Evolutionary conservation across 1,284 basidiomycete species (phyloP), one percentile per base, ranked within the genome.

Genomic region (Cutaneotrichosporon mucoides): DNA sequence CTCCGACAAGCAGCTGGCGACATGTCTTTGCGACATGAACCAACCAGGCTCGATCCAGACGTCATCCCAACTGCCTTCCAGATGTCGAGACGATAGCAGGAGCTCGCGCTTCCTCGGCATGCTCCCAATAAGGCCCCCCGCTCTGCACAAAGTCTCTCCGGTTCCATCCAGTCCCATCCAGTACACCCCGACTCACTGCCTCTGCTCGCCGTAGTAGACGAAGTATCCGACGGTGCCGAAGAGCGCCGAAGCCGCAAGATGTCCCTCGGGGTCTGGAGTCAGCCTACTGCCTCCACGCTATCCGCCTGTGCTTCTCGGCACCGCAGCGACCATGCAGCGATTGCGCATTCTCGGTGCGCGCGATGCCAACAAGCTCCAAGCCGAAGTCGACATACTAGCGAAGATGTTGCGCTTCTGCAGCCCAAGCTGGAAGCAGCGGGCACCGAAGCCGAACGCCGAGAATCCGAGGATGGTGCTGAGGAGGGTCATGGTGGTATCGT

Each of bases 341-440:
- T 2, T 24, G 24, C 24, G 24, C 24, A 24, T 2, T 24, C 24
- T 3, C 24, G 24, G 3, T 24, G 24, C 24, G 24, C 24, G 24
- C 24, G 24, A 24, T 24, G 24, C 24, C 24, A 24, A 24, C 24
- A 24, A 24, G 24, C 24, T 24, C 24, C 24, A 24, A 24, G 24
- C 24, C 24, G 24, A 24, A 24, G 24, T 24, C 24, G 24, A 24
- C 24, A 24, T 24, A 24, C 24, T 24, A 24, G 24, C 24, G 64
- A 76, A 73, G 59, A 79, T 70, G 45, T 64, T 62, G 47, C 76
- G 68, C 66, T 76, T 74, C 63, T 90, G 88, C 67, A 92, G 86
- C 54, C 86, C 87, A 24, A 92, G 85, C 77, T 92, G 90, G 67
- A 88, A 88, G 62, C 89, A 80, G 64, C 90, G 83, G 12, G 86